Evolutionary conservation across 23 red algal genomes (phyloP), one percentile per base, ranked within the genome.

Genomic region (Gracilariopsis chorda): DNA sequence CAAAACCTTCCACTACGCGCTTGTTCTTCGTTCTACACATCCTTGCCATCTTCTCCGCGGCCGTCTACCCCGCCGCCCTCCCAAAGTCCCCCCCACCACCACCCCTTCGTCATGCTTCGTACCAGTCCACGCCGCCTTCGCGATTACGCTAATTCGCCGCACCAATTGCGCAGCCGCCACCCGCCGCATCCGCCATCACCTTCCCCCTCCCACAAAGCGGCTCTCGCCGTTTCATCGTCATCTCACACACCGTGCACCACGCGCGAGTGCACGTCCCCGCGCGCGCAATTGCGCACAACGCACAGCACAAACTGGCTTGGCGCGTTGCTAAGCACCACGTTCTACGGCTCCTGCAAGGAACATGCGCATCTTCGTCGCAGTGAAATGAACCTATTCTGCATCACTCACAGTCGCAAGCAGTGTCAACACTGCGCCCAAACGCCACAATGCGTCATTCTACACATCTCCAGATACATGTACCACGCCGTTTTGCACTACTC

Each of bases 401-500:
- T 57, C 11, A 43, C 53, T 7, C 53, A 62, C 48, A 65, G 43
- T 17, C 64, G 79, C 57, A 51, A 84, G 36, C 48, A 84, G 19
- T 84, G 79, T 48, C 79, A 65, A 28, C 79, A 35, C 13, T 17
- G 35, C 13, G 20, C 55, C 9, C 79, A 84, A 40, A 19, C 51
- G 4, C 16, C 55, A 32, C 21, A 2, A 3, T 59, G 49, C 23
- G 75, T 14, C 4, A 65, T 70, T 71, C 63, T 88, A 21, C 83
- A 88, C 61, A 49, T 88, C 21, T 75, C 63, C 27, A 36, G 83
- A 29, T 88, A 88, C 64, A 88, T 88, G 83, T 88, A 88, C 35
- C 83, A 88, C 37, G 46, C 62, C 55, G 63, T 71, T 7, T 28
- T 71, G 14, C 80, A 30, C 16, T 10, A 19, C 16, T 34, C 35